A percentile compares a stretch with the other conserved stretches of the same genome.
Conservation (phyloP, 495 filamentous ascomycete genomes). For the Aspergillus hancockii region DNA sequence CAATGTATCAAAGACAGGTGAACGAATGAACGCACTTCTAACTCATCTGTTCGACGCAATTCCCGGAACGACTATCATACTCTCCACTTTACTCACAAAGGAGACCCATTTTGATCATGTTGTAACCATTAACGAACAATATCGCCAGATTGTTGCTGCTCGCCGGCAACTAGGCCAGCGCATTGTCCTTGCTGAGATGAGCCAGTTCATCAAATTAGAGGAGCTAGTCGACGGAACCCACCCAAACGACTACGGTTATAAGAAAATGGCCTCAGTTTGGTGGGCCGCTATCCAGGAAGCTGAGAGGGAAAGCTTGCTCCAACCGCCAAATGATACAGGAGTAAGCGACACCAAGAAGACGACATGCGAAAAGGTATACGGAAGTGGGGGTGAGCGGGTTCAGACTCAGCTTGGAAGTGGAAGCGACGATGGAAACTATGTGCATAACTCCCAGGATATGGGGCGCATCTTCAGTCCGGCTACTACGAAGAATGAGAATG, state of each 20-base stretch:
- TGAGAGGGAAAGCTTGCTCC: conserved; percentile 23
- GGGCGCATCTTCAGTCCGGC: conserved; percentile 1
- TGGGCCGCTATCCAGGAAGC: conserved; percentile 40
- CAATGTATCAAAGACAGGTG: conserved; percentile 19
- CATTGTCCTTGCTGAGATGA: conserved; percentile 53
- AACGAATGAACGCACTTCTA: conserved; percentile 35
- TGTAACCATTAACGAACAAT: conserved; percentile 40
- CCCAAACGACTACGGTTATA: conserved; percentile 51
- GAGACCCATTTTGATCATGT: conserved; percentile 19
- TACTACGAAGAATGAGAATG: not conserved
- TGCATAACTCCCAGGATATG: not conserved
- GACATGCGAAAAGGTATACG: conserved; percentile 5
- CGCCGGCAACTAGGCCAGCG: conserved; percentile 31
- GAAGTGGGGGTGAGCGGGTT: conserved; percentile 8
- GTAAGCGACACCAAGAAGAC: conserved; percentile 5
- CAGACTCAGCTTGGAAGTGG: conserved; percentile 21
- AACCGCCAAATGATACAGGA: conserved; percentile 18
- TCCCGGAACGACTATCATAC: conserved; percentile 45
- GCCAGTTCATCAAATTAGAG: conserved; percentile 26
- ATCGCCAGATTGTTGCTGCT: conserved; percentile 27
- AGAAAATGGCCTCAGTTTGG: conserved; percentile 56
- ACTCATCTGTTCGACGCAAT: conserved; percentile 37
- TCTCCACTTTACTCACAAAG: conserved; percentile 51
- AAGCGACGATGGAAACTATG: conserved; percentile 15
- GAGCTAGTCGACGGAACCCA: conserved; percentile 52